Conservation (phyloP, 768 basidiomycete species). For the Psilocybe tampanensis region DNA sequence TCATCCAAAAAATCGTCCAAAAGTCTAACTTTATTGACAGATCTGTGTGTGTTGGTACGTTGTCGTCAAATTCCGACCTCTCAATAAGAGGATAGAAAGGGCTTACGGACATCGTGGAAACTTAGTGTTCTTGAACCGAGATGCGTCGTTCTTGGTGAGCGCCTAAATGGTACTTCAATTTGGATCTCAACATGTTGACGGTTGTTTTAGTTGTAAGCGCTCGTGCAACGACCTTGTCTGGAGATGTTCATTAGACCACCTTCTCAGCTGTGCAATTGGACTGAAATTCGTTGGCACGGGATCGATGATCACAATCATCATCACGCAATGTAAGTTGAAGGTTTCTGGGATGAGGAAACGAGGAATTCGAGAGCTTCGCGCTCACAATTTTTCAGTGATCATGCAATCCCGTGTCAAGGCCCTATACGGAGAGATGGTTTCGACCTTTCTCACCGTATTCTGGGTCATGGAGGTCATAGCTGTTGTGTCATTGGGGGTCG, state of each 20-base stretch:
- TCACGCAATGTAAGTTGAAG: slow-evolving; percentile 23
- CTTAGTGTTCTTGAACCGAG: slow-evolving; percentile 20
- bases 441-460: slow-evolving; percentile 15
- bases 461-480: slow-evolving; percentile 23
- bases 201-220: slow-evolving; percentile 6
- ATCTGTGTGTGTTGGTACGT: slow-evolving; percentile 13
- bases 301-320: slow-evolving; percentile 23
- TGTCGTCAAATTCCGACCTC: too few relatives aligned
- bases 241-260: not conserved
- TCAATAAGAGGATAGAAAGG: not conserved
- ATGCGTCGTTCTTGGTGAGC: slow-evolving; percentile 10
- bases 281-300: slow-evolving; percentile 21
- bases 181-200: not conserved
- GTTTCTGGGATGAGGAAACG: not conserved
- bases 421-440: slow-evolving; percentile 23
- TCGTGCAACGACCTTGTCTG: not conserved
- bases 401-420: slow-evolving; percentile 29
- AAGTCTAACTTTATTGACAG: not conserved
- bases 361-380: not conserved
- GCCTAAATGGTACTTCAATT: not conserved
- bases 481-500: slow-evolving; percentile 17
- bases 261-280: slow-evolving; percentile 23
- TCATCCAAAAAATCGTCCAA: not conserved
- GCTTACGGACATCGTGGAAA: not conserved
- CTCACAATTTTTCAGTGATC: slow-evolving; percentile 20